Base-by-base conservation (phyloP, 2,329 filamentous ascomycete species). In the Nigrograna mackinnonii region DNA sequence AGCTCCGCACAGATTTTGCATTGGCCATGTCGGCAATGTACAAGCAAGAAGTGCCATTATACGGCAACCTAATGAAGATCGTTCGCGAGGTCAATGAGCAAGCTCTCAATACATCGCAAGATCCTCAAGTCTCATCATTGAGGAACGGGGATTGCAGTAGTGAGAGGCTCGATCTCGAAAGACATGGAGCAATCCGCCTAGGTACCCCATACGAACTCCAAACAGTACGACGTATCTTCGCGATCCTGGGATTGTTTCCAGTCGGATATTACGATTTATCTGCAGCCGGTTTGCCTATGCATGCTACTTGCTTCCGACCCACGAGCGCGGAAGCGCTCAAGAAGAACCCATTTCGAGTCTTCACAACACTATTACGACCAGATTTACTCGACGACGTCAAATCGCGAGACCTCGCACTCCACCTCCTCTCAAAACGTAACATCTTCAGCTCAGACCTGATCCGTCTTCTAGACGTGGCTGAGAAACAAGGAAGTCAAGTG, bases 211-310 rank as follows among this genome's bases (percentile, higher is more conserved):
- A 68, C 7, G 77, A 79, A 46, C 56, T 79, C 7, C 50, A 54
- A 4, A 73, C 64, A 2, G 68, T 78, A 32, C 42, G 63, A 1
- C 69, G 74, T 6, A 53, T 80, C 20, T 78, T 80, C 43, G 60
- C 64, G 0, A 43, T 79, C 2, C 57, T 80, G 42, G 75, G 72
- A 4, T 73, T 80, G 69, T 52, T 71, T 17, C 68, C 78, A 0
- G 75, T 79, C 0, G 77, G 75, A 1, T 79, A 79, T 51, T 80
- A 80, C 45, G 76, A 80, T 40, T 63, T 80, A 0, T 70, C 68
- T 1, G 52, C 69, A 0, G 76, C 71, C 3, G 70, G 70, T 0
- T 61, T 80, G 12, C 78, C 77, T 0, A 70, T 80, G 57, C 76
- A 79, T 41, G 76, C 76, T 1, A 80, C 77, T 0, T 74, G 71